A percentile compares a stretch with the other conserved stretches of the same genome.
phyloP scores from a whole-genome alignment of 2,329 filamentous ascomycete species.

The Pseudovirgaria hyperparasitica region DNA sequence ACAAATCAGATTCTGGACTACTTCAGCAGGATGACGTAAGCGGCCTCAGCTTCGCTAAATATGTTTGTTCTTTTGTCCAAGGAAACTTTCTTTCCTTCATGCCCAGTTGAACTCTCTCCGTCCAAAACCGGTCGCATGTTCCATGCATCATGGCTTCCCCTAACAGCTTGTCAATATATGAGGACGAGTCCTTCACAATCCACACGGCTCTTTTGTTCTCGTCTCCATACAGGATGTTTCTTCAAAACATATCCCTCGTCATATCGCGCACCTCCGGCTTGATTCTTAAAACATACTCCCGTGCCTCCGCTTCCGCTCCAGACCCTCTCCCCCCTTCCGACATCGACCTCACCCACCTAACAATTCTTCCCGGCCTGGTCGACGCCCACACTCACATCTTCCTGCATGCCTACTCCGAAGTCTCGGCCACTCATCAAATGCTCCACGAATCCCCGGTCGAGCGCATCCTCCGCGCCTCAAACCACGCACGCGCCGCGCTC shows the following conservation, averaged over 20 bases:
- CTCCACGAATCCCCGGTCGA: slow-evolving; percentile 42
- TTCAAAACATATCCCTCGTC: slow-evolving; percentile 30
- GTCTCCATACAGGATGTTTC: slow-evolving; percentile 29
- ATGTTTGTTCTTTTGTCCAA: too few species aligned
- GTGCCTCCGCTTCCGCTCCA: slow-evolving; percentile 9
- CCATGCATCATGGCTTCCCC: too few species aligned
- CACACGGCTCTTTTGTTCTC: slow-evolving; percentile 38
- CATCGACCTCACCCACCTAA: slow-evolving; percentile 38
- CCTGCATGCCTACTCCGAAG: slow-evolving; percentile 32
- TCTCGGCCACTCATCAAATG: slow-evolving; percentile 33
- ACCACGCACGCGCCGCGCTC: slow-evolving; percentile 38
- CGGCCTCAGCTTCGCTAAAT: too few species aligned
- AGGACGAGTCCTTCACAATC: too few species aligned
- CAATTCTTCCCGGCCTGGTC: slow-evolving; percentile 40
- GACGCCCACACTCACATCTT: slow-evolving; percentile 47
- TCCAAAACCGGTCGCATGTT: too few species aligned
- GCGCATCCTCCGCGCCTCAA: slow-evolving; percentile 38
- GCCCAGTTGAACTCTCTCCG: too few species aligned
- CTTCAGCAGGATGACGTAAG: too few species aligned
- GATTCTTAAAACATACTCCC: slow-evolving; percentile 24
- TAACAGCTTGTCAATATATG: too few species aligned
- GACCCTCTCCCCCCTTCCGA: slow-evolving; percentile 14
- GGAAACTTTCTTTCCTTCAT: too few species aligned
- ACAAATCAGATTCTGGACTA: too few species aligned
- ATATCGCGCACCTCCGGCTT: slow-evolving; percentile 28